Conservation (phyloP, 805 yeast species). For the Wickerhamiella dianesei region DNA sequence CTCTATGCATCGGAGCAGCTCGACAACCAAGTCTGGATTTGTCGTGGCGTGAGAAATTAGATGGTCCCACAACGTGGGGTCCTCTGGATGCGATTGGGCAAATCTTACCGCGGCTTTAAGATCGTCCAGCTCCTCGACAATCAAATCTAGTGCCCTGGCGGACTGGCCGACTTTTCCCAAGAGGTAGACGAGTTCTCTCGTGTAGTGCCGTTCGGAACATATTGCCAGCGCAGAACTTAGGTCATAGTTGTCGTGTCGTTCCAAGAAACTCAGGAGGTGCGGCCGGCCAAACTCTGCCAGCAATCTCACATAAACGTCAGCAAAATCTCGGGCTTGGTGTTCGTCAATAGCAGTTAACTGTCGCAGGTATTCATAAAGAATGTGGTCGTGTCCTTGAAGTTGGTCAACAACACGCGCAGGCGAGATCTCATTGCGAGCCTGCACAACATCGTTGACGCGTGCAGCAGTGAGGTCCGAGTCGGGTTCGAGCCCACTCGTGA, state of each 20-base stretch:
- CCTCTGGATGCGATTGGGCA: constrained; percentile 28
- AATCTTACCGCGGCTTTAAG: constrained; percentile 71
- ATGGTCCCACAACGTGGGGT: constrained; percentile 50
- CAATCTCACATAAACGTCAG: constrained; percentile 51
- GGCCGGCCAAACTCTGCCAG: constrained; percentile 48
- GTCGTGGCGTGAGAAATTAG: constrained; percentile 56
- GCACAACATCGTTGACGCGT: constrained; percentile 2
- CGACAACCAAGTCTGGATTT: constrained; percentile 64
- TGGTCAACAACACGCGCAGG: constrained; percentile 39
- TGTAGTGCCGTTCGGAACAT: constrained; percentile 41
- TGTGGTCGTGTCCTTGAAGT: constrained; percentile 23
- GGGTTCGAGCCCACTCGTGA: constrained; percentile 4
- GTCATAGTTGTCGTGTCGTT: constrained; percentile 41
- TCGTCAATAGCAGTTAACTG: constrained; percentile 44
- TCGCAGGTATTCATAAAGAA: constrained; percentile 51
- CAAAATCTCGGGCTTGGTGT: constrained; percentile 40
- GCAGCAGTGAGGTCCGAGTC: constrained; percentile 2
- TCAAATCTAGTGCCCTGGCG: constrained; percentile 58
- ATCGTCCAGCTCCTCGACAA: constrained; percentile 63
- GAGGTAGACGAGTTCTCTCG: constrained; percentile 66
- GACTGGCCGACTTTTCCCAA: constrained; percentile 74
- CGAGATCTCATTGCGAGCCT: constrained; percentile 32
- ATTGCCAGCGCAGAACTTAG: constrained; percentile 55
- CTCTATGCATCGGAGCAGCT: constrained; percentile 40
- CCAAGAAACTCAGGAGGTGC: constrained; percentile 47